A percentile compares a stretch with the other conserved stretches of the same genome.
These are phyloP conservation scores for Sporobolomyces phaffii DNA, from an alignment of 768 basidiomycete genomes.

Conservation along the genomic window DNA sequence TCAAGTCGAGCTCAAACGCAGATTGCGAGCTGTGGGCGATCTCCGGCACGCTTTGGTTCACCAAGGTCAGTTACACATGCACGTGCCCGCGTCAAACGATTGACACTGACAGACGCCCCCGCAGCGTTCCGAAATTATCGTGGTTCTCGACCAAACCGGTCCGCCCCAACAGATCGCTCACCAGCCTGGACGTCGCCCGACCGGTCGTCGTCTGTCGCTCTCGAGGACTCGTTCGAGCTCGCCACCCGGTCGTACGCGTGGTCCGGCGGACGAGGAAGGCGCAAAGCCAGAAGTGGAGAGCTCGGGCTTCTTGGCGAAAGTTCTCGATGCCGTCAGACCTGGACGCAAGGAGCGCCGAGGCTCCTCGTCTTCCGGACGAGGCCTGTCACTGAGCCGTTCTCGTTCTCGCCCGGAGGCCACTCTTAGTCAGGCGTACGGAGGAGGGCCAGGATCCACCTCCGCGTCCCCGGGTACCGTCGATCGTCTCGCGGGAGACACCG, in stretches of 20 bases:
- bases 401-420: background rate
- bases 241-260: too few relatives aligned
- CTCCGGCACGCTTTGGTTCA: slow-evolving; percentile 16
- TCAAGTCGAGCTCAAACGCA: background rate
- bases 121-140: slow-evolving; percentile 1
- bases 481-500: background rate
- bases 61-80: too few relatives aligned
- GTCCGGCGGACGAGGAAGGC: too few relatives aligned
- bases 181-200: background rate
- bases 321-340: slow-evolving; percentile 8
- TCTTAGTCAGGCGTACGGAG: background rate
- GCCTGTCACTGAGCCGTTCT: background rate
- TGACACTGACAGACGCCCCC: too few relatives aligned
- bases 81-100: too few relatives aligned
- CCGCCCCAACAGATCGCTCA: background rate
- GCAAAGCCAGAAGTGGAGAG: too few relatives aligned
- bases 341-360: background rate
- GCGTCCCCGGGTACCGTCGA: background rate
- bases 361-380: background rate
- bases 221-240: background rate
- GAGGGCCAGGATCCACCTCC: background rate
- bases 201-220: slow-evolving; percentile 5
- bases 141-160: slow-evolving; percentile 5
- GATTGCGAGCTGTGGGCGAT: slow-evolving; percentile 1
- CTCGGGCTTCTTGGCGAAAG: slow-evolving; percentile 14